Base-by-base conservation (phyloP, 441 rosid genomes). In the Breynia disticha region DNA sequence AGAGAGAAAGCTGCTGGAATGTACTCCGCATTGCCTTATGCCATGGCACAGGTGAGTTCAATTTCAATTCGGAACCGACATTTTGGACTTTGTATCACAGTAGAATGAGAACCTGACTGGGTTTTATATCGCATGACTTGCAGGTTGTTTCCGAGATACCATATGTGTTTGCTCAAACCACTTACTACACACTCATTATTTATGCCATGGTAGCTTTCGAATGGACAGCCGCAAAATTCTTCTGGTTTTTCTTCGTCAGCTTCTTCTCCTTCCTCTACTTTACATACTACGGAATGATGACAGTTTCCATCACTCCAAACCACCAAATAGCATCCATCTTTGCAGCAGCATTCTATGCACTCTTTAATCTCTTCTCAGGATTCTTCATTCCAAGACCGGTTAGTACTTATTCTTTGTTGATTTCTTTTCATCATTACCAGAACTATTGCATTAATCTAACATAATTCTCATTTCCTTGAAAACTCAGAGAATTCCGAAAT, bases 241-340 rank as follows among this genome's bases (percentile, higher is more conserved):
- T 77, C 55, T 90, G 97, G 97, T 94, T 94, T 72, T 94, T 57
- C 79, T 83, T 83, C 35, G 56, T 87, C 59, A 64, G 75, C 28
- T 94, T 87, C 76, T 73, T 90, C 72, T 78, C 99, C 46, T 94
- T 90, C 76, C 91, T 94, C 38, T 87, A 85, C 94, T 94, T 87
- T 79, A 85, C 97, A 37, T 94, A 85, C 73, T 94, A 94, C 0
- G 97, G 97, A 52, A 94, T 94, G 99, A 90, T 94, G 99, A 69
- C 93, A 0, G 96, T 84, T 35, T 65, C 97, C 44, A 56, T 94
- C 39, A 82, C 96, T 0, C 99, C 97, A 7, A 90, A 87, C 68
- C 96, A 80, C 50, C 96, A 94, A 83, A 77, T 90, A 5, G 94
- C 99, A 9, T 63, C 95, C 2, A 77, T 94, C 46, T 78, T 87